A percentile compares a stretch with the other conserved stretches of the same genome.
Evolutionary conservation across 2,329 filamentous ascomycete genomes (phyloP).

Genomic region (Aureobasidium uvarum): DNA sequence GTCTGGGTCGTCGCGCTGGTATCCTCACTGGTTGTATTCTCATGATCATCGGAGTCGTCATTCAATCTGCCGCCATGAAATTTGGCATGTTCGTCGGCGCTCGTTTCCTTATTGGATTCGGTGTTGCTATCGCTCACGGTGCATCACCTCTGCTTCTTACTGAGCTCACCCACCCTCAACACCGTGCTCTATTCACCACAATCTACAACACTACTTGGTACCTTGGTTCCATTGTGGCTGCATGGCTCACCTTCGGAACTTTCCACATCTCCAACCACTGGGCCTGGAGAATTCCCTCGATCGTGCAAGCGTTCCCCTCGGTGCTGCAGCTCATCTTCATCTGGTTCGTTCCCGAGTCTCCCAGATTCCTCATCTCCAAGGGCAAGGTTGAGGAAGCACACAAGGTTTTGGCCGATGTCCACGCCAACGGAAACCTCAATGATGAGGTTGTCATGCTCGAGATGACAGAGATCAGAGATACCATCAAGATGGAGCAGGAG

Average conservation of each 20-base stretch:
- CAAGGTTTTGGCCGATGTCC: conserved; percentile 53
- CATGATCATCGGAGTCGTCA: conserved; percentile 45
- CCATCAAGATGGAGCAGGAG: conserved; percentile 50
- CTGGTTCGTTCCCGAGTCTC: conserved; percentile 56
- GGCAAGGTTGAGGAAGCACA: conserved; percentile 53
- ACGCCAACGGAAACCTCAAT: conserved; percentile 49
- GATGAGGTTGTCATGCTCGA: conserved; percentile 51
- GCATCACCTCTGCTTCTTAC: conserved; percentile 37
- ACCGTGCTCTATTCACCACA: conserved; percentile 50
- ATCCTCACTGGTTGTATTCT: conserved; percentile 50
- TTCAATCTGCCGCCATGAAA: conserved; percentile 51
- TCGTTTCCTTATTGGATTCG: conserved; percentile 51
- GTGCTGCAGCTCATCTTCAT: conserved; percentile 48
- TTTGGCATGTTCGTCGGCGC: conserved; percentile 55
- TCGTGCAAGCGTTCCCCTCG: conserved; percentile 30
- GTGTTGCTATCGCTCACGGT: conserved; percentile 45
- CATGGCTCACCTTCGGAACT: conserved; percentile 31
- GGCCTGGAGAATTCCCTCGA: conserved; percentile 31
- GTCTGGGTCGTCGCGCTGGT: conserved; percentile 48
- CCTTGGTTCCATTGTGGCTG: conserved; percentile 30
- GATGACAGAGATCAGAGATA: conserved; percentile 52
- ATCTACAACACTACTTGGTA: conserved; percentile 49
- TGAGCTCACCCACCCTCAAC: conserved; percentile 51
- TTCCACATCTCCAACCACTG: conserved; percentile 29
- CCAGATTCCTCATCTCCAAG: conserved; percentile 57